Evolutionary conservation across 306 rosid genomes (phyloP), one percentile per base, ranked within the genome.

Genomic region (Sesbania bispinosa): DNA sequence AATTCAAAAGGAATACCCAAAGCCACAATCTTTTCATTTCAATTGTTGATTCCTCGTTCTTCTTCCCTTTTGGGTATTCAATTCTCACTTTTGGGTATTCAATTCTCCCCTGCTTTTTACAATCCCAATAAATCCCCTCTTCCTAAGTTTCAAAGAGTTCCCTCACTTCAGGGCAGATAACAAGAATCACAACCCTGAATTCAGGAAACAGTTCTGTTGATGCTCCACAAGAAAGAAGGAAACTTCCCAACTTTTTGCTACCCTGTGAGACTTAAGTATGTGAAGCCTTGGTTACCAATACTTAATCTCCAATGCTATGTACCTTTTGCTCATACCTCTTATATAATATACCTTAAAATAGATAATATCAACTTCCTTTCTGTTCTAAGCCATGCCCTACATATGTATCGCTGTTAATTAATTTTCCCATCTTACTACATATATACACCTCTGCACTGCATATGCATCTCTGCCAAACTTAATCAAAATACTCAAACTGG

Each of bases 201-300:
- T n/a, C n/a, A n/a, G n/a, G 35, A 41, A 32, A 38, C 43, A 69
- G 74, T 62, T 78, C 77, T 5, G 57, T 63, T 33, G 78, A 79
- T 59, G 3, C 54, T 43, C 24, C 27, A 43, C 48, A 2, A 4
- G 65, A 76, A 53, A 71, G 41, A 32, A 50, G 38, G 2, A 71
- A 61, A 4, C 96, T 93, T 9, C 98, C 97, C 0, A 90, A 93
- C 60, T 88, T 90, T 73, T 85, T 90, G 2, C 19, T 67, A 10
- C n/a, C 88, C 98, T 0, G 92, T 90, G 7, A 79, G 41, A 8
- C 90, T 93, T 20, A 93, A 90, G 67, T 93, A 93, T 50, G 97
- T 93, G 14, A 93, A 93, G 36, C n/a, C 98, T 88, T 2, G 98
- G 97, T 1, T 93, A 93, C 84, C 97, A 93, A 46, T 88, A 85